Conservation (phyloP, 1,284 basidiomycete species). For the Entoloma clypeatum region DNA sequence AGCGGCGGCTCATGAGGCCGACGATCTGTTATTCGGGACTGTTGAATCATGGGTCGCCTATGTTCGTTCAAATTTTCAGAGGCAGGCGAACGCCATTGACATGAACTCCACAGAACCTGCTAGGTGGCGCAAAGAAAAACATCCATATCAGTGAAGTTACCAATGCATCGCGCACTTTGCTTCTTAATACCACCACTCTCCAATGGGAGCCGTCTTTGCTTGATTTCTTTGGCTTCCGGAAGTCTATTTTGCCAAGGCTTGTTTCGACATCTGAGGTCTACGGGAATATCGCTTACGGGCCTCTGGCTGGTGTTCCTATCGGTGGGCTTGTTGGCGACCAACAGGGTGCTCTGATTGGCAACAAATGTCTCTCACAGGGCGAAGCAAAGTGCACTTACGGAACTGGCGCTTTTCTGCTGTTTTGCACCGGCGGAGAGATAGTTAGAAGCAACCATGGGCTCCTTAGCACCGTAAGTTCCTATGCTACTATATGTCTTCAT, state of each 20-base stretch:
- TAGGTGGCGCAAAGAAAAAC: conserved; percentile 64
- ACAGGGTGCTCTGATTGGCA: conserved; percentile 94
- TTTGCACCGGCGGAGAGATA: conserved; percentile 87
- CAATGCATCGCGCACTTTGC: conserved; percentile 94
- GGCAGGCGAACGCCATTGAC: conserved; percentile 8
- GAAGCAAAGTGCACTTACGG: conserved; percentile 96
- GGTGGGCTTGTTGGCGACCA: conserved; percentile 95
- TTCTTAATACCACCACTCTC: conserved; percentile 82
- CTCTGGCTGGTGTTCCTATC: conserved; percentile 78
- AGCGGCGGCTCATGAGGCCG: conserved; percentile 73
- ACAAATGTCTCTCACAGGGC: conserved; percentile 84
- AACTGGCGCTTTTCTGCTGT: conserved; percentile 94
- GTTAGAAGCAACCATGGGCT: conserved; percentile 86
- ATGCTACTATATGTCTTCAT: background rate
- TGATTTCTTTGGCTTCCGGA: conserved; percentile 83
- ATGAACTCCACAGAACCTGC: conserved; percentile 62
- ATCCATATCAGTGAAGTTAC: conserved; percentile 95
- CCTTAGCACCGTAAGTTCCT: conserved; percentile 71
- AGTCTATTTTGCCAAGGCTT: conserved; percentile 80
- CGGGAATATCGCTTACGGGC: conserved; percentile 67
- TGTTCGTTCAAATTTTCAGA: conserved; percentile 43
- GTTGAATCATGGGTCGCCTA: conserved; percentile 96
- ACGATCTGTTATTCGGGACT: conserved; percentile 88
- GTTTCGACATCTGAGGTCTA: conserved; percentile 93
- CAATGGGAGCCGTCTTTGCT: conserved; percentile 83